Evolutionary conservation across 2,329 filamentous ascomycete genomes (phyloP).

Genomic region (Leptographium flavum): DNA sequence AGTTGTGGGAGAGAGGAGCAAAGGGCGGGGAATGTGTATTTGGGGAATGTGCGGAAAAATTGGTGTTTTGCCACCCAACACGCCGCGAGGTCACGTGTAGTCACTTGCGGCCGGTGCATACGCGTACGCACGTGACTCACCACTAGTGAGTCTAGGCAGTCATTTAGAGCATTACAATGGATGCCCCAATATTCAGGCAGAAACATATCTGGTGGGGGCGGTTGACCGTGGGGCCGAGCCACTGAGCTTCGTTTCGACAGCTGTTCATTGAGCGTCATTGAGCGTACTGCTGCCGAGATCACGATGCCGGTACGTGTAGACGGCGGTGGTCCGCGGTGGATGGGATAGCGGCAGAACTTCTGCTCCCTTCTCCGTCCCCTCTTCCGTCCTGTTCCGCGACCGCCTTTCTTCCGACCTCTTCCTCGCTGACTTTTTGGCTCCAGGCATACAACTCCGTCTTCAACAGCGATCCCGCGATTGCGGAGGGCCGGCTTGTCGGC

Average conservation of each 20-base stretch:
- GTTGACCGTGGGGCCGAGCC: no score
- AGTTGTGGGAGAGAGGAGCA: no score
- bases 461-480: constrained; percentile 55
- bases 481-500: constrained; percentile 47
- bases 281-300: background rate
- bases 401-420: background rate
- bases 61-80: no score
- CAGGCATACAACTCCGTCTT: constrained; percentile 98
- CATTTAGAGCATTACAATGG: background rate
- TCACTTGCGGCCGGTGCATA: no score
- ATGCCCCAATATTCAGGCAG: background rate
- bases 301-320: constrained; percentile 1
- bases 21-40: no score
- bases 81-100: no score
- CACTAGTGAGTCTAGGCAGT: background rate
- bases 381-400: background rate
- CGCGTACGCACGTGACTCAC: background rate
- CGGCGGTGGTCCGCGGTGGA: no score
- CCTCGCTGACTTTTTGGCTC: background rate
- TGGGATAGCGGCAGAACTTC: no score
- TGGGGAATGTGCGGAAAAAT: no score
- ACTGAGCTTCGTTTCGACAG: background rate
- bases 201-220: background rate
- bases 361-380: background rate
- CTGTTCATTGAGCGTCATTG: background rate